Evolutionary conservation across 805 yeast genomes (phyloP).

Genomic region (Hyphopichia homilentoma): DNA sequence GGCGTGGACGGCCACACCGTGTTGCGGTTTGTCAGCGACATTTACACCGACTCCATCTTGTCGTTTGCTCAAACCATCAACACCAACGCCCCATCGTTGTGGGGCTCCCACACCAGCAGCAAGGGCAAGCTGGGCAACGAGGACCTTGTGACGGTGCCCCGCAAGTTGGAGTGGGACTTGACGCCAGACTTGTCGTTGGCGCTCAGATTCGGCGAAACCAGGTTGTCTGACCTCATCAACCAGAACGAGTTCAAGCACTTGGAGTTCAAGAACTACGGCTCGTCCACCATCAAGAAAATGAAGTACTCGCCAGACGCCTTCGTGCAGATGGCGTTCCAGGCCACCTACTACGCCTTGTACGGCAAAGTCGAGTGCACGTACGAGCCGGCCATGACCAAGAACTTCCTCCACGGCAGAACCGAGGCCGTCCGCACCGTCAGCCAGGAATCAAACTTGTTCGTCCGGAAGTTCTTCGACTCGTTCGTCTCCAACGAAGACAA

Average conservation of each 20-base stretch:
- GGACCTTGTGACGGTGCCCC: conserved; percentile 59
- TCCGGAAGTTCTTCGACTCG: conserved; percentile 75
- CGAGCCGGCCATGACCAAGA: conserved; percentile 95
- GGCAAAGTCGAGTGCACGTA: conserved; percentile 92
- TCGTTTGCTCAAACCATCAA: conserved; percentile 84
- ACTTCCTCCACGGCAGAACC: conserved; percentile 84
- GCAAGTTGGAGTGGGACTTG: conserved; percentile 85
- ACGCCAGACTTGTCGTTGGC: conserved; percentile 74
- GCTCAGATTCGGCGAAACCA: conserved; percentile 84
- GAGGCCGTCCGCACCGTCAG: conserved; percentile 89
- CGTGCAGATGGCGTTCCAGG: conserved; percentile 90
- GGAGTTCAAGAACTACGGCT: conserved; percentile 71
- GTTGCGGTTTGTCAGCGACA: conserved; percentile 79
- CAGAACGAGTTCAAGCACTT: conserved; percentile 84
- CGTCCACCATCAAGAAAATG: conserved; percentile 74
- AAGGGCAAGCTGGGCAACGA: conserved; percentile 33
- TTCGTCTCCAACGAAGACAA: conserved; percentile 57
- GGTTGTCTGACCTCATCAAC: conserved; percentile 79
- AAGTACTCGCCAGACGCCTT: conserved; percentile 93
- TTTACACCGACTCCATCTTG: conserved; percentile 85
- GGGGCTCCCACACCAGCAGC: conserved; percentile 42
- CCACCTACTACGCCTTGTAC: conserved; percentile 85
- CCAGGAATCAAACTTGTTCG: conserved; percentile 74
- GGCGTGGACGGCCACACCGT: conserved; percentile 97
- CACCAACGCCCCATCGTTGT: conserved; percentile 66